Percentiles rank a stretch among this genome's conserved stretches.
Evolutionary conservation across 768 basidiomycete species (phyloP).

Genomic region (Collybia sp.): DNA sequence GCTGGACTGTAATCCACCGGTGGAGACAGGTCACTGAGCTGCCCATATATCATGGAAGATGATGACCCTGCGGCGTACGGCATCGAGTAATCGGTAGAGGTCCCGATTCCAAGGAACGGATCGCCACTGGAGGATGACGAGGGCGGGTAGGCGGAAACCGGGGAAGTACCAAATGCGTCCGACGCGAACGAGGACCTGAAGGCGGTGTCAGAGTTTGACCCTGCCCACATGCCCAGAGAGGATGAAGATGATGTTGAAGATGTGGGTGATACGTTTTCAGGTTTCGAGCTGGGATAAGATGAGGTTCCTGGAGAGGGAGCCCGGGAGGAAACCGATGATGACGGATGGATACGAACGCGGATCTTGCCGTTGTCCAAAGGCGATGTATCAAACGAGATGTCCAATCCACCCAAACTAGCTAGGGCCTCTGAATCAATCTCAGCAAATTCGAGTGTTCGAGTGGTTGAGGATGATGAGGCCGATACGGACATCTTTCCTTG

Average conservation of each 20-base stretch:
- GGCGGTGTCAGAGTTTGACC: conserved; percentile 14
- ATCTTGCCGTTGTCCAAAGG: conserved; percentile 66
- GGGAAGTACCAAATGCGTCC: conserved; percentile 13
- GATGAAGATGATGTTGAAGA: conserved; percentile 20
- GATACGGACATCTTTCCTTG: conserved; percentile 25
- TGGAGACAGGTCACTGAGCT: conserved; percentile 21
- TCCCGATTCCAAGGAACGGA: conserved; percentile 57
- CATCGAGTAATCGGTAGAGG: conserved; percentile 31
- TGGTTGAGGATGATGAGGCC: conserved; percentile 22
- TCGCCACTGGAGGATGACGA: conserved; percentile 35
- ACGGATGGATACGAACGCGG: conserved; percentile 67
- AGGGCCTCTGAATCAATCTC: conserved; percentile 44
- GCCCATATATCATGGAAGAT: conserved; percentile 29
- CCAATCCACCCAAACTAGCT: conserved; percentile 49
- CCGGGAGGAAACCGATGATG: conserved; percentile 40
- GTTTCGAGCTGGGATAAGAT: conserved; percentile 10
- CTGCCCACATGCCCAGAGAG: conserved; percentile 20
- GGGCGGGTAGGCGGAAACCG: conserved; percentile 34
- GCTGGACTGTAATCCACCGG: conserved; percentile 24
- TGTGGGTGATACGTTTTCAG: conserved; percentile 17
- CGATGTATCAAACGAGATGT: conserved; percentile 70
- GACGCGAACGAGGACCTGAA: conserved; percentile 22
- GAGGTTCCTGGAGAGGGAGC: conserved; percentile 23
- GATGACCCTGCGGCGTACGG: conserved; percentile 25
- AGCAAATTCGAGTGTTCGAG: conserved; percentile 55